Evolutionary conservation across 2,329 filamentous ascomycete species (phyloP).

Genomic region (Sporothrix protearum): DNA sequence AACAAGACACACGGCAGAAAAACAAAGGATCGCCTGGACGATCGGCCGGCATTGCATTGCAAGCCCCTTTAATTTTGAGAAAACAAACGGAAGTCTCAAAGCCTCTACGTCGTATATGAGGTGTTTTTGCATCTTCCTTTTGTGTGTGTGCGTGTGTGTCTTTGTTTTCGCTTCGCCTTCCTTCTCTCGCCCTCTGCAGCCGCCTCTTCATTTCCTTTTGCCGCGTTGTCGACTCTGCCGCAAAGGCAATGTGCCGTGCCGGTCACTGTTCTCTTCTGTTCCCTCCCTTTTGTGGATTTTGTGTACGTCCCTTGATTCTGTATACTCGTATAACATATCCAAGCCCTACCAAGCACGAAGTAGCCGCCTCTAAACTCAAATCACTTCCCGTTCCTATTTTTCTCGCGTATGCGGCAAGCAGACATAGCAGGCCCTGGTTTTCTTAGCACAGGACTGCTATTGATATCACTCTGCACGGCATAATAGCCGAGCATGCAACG

Average conservation of each 20-base stretch:
- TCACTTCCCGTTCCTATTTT: not conserved
- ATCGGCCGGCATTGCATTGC: constrained; percentile 11
- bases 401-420: not conserved
- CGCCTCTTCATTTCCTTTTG: not conserved
- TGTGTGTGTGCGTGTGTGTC: not conserved
- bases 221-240: not conserved
- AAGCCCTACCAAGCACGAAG: not conserved
- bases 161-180: not conserved
- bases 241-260: constrained; percentile 2
- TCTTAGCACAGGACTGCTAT: not conserved
- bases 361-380: not conserved
- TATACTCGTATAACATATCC: not conserved
- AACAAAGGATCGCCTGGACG: constrained; percentile 4
- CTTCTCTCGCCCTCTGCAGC: not conserved
- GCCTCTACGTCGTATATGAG: not conserved
- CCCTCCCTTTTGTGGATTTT: not conserved
- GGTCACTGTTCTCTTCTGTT: not conserved
- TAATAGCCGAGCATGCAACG: not conserved
- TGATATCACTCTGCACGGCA: not conserved
- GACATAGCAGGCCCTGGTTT: constrained; percentile 2
- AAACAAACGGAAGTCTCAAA: not conserved
- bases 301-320: not conserved
- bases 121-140: not conserved
- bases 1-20: not conserved
- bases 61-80: constrained; percentile 5